phyloP scores from a whole-genome alignment of 495 filamentous ascomycete species.

The Penicillium atrosanguineum region DNA sequence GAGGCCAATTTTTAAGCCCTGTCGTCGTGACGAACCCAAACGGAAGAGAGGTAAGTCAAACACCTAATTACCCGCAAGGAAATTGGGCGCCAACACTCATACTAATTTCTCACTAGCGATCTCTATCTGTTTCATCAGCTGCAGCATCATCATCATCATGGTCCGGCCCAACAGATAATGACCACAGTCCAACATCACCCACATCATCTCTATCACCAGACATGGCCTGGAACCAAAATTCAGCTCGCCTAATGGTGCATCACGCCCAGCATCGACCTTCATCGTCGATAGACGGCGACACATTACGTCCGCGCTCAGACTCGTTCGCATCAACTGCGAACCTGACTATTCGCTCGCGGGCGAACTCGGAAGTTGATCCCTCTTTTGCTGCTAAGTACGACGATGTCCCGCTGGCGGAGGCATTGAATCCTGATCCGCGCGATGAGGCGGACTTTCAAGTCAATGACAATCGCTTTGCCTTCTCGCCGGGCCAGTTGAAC shows the following conservation, averaged over 20 bases:
- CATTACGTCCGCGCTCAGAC: constrained; percentile 45
- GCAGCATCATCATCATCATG: constrained; percentile 17
- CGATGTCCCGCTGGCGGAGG: constrained; percentile 47
- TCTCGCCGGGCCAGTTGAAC: constrained; percentile 65
- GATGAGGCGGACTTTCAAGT: constrained; percentile 63
- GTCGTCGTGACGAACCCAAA: constrained; percentile 16
- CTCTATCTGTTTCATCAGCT: constrained; percentile 18
- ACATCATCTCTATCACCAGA: constrained; percentile 28
- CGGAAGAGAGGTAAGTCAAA: constrained; percentile 22
- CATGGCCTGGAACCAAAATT: constrained; percentile 26
- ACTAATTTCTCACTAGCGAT: constrained; percentile 14
- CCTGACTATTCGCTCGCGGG: constrained; percentile 40
- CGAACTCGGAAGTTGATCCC: constrained; percentile 38
- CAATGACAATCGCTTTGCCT: constrained; percentile 68
- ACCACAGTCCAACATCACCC: constrained; percentile 23
- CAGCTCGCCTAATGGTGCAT: constrained; percentile 31
- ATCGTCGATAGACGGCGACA: constrained; percentile 49
- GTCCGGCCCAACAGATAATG: constrained; percentile 23
- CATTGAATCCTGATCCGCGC: constrained; percentile 65
- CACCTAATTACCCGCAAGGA: background rate
- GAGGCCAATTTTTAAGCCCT: constrained; percentile 17
- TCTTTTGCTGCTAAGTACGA: constrained; percentile 36
- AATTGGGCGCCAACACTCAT: background rate
- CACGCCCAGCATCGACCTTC: constrained; percentile 33
- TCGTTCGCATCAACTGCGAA: constrained; percentile 46